Percentiles rank a stretch among this genome's conserved stretches.
phyloP scores from a whole-genome alignment of 371 early-diverging fungal genomes.

The Zopfochytrium polystomum region DNA sequence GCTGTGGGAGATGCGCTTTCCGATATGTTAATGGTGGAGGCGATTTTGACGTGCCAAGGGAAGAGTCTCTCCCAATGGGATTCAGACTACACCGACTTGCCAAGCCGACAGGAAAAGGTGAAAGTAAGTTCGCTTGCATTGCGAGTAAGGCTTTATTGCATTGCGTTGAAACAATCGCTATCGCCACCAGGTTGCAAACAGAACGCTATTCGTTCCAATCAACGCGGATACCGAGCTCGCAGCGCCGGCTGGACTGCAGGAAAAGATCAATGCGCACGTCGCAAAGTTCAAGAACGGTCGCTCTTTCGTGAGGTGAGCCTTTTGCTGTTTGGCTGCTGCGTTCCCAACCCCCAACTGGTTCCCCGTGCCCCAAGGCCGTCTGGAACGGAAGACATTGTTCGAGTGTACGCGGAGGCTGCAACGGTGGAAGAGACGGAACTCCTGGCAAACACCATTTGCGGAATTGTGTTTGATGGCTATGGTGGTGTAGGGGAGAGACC shows the following conservation, averaged over 20 bases:
- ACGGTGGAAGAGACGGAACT: constrained; percentile 53
- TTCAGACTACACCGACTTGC: constrained; percentile 88
- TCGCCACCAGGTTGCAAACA: constrained; percentile 64
- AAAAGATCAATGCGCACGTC: constrained; percentile 77
- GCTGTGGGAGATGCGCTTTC: constrained; percentile 99
- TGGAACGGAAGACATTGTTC: constrained; percentile 99
- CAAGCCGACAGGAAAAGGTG: constrained; percentile 94
- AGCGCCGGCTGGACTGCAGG: constrained; percentile 87
- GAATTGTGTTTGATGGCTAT: constrained; percentile 85
- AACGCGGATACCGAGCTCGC: constrained; percentile 92
- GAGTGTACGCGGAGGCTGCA: constrained; percentile 98
- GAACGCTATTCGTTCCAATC: constrained; percentile 86
- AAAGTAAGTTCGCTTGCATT: constrained; percentile 41
- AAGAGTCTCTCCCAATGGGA: constrained; percentile 87
- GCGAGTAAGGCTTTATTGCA: too few species aligned
- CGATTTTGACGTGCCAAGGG: constrained; percentile 78
- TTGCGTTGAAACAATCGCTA: neutral
- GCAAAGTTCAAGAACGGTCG: constrained; percentile 80
- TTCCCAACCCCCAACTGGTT: too few species aligned
- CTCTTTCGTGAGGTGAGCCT: constrained; percentile 83
- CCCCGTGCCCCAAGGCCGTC: too few species aligned
- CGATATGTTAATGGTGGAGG: constrained; percentile 91
- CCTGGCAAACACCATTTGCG: constrained; percentile 41
- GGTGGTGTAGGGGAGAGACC: constrained; percentile 91
- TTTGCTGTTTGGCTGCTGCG: neutral